These are phyloP conservation scores for Podila horticola DNA, from an alignment of 192 early-diverging fungal genomes.

Conservation along the genomic window DNA sequence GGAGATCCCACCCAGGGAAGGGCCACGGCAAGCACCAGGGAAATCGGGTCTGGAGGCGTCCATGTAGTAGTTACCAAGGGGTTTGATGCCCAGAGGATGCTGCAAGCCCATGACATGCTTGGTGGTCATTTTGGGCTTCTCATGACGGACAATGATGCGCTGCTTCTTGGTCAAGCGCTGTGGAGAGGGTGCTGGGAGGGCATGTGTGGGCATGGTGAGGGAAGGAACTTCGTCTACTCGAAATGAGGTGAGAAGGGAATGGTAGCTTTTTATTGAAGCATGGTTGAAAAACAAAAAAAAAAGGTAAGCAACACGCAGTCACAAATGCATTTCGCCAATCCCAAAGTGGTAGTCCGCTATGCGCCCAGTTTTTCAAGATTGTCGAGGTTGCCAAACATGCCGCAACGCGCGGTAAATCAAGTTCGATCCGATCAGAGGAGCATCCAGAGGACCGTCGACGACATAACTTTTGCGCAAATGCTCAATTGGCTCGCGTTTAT, in stretches of 20 bases:
- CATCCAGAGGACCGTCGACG: too few species aligned
- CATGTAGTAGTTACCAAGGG: conserved; percentile 69
- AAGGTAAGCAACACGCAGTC: too few species aligned
- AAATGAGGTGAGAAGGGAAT: not conserved
- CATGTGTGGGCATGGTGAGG: conserved; percentile 33
- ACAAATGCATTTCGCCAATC: too few species aligned
- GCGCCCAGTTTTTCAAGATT: too few species aligned
- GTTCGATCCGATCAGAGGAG: too few species aligned
- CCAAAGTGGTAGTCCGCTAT: too few species aligned
- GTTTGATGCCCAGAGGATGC: conserved; percentile 68
- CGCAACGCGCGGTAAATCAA: too few species aligned
- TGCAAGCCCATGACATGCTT: conserved; percentile 44
- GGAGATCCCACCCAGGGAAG: conserved; percentile 60
- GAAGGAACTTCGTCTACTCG: not conserved
- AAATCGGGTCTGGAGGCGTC: conserved; percentile 48
- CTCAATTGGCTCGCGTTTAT: not conserved
- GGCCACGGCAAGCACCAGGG: conserved; percentile 40
- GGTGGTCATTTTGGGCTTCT: conserved; percentile 44
- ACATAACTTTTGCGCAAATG: too few species aligned
- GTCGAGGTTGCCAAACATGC: too few species aligned
- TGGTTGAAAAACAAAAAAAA: not conserved
- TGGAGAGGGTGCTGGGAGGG: conserved; percentile 17
- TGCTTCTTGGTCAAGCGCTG: conserved; percentile 39
- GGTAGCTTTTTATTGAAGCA: not conserved
- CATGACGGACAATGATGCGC: conserved; percentile 45